These are phyloP conservation scores for Leptographium radiaticola DNA, from an alignment of 2,329 filamentous ascomycete species.

Conservation along the genomic window DNA sequence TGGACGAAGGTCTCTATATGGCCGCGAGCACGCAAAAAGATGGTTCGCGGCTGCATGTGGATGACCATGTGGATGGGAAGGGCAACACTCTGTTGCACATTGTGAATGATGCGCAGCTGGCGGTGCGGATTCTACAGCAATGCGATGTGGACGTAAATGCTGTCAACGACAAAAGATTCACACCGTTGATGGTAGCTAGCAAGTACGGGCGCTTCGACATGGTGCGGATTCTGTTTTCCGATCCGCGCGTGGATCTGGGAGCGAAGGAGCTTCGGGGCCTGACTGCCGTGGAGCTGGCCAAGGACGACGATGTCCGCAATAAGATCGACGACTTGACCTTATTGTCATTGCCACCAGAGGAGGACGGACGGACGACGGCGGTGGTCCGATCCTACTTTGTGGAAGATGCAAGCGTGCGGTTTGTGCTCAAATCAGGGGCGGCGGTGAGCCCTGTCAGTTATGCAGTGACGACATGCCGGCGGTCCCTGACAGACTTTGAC, in stretches of 20 bases:
- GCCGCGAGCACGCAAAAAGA: slow-evolving; percentile 67
- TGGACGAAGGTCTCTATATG: slow-evolving; percentile 63
- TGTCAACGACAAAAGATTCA: slow-evolving; percentile 88
- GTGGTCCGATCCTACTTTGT: slow-evolving; percentile 95
- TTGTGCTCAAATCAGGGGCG: slow-evolving; percentile 88
- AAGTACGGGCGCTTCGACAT: slow-evolving; percentile 95
- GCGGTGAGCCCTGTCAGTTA: slow-evolving; percentile 71
- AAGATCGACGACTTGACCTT: slow-evolving; percentile 88
- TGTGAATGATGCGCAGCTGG: slow-evolving; percentile 71
- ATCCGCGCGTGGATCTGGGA: slow-evolving; percentile 73
- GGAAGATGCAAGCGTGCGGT: slow-evolving; percentile 83
- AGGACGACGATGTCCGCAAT: slow-evolving; percentile 94
- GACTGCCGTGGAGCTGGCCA: slow-evolving; percentile 90
- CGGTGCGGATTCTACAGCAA: slow-evolving; percentile 59
- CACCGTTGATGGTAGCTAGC: slow-evolving; percentile 92
- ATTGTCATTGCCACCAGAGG: slow-evolving; percentile 57
- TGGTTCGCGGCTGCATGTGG: slow-evolving; percentile 67
- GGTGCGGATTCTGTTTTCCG: slow-evolving; percentile 75
- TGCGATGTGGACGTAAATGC: slow-evolving; percentile 96
- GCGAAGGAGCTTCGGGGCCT: slow-evolving; percentile 77
- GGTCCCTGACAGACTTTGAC: slow-evolving; percentile 82
- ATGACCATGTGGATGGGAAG: slow-evolving; percentile 84
- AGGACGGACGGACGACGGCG: slow-evolving; percentile 74
- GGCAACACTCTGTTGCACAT: slow-evolving; percentile 95
- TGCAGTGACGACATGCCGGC: slow-evolving; percentile 86